Conservation (phyloP, 805 yeast genomes). For the Starmerella geochares region DNA sequence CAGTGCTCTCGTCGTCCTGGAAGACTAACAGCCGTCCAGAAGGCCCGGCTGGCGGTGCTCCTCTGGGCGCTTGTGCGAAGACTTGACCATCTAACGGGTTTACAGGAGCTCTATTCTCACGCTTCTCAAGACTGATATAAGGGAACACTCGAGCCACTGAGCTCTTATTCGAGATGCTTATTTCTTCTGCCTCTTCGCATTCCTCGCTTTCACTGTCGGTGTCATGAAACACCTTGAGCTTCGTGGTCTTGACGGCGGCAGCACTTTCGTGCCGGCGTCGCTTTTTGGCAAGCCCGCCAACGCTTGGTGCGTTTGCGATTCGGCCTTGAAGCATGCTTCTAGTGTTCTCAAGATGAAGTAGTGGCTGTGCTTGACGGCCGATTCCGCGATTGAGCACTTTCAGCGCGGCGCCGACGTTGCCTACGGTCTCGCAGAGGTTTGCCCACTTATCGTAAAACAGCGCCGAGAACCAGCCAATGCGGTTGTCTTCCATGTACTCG, state of each 20-base stretch:
- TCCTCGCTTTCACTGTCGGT: too few species aligned
- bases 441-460: conserved; percentile 75
- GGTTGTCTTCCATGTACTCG: conserved; percentile 56
- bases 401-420: conserved; percentile 44
- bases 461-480: conserved; percentile 59
- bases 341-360: background rate
- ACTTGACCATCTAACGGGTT: background rate
- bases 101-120: background rate
- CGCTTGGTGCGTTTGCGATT: too few species aligned
- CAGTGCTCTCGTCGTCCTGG: background rate
- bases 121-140: background rate
- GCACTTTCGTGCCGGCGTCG: background rate
- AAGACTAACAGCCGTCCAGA: background rate
- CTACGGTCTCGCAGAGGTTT: conserved; percentile 43
- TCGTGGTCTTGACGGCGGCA: background rate
- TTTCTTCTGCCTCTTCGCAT: too few species aligned
- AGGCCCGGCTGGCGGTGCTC: too few species aligned
- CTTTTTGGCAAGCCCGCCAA: background rate
- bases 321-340: background rate
- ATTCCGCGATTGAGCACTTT: conserved; percentile 53
- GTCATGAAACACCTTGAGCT: background rate
- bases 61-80: background rate
- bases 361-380: conserved; percentile 55
- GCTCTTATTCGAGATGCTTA: background rate
- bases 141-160: background rate